phyloP scores from a whole-genome alignment of 345 rosid genomes.

The Citrus inodora region DNA sequence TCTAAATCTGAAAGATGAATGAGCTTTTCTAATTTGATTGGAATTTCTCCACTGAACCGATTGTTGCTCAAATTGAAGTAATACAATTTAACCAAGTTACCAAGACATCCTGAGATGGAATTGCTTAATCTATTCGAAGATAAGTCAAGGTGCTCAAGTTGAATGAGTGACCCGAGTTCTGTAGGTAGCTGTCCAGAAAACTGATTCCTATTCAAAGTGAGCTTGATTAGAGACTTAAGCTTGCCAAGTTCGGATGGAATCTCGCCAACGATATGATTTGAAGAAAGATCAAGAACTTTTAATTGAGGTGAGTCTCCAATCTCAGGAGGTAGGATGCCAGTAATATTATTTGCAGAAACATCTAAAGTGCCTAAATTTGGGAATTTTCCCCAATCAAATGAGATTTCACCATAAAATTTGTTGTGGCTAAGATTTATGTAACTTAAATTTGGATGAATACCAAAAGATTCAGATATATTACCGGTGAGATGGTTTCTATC shows the following conservation, averaged over 20 bases:
- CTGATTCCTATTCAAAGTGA: constrained; percentile 8
- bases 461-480: no score
- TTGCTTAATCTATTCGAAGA: background rate
- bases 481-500: no score
- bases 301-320: constrained; percentile 15
- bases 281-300: constrained; percentile 6
- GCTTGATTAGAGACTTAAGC: constrained; percentile 11
- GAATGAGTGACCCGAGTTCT: background rate
- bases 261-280: constrained; percentile 17
- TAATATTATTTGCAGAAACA: no score
- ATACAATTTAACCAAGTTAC: background rate
- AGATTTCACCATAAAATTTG: no score
- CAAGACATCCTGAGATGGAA: background rate
- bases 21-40: no score
- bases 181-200: background rate
- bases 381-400: no score
- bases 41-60: no score
- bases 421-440: no score
- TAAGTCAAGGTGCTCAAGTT: background rate
- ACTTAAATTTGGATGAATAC: no score
- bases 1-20: no score
- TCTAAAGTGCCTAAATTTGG: no score
- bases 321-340: background rate
- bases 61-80: no score
- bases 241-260: constrained; percentile 21